A percentile compares a stretch with the other conserved stretches of the same genome.
Conservation (phyloP, 495 filamentous ascomycete species). For the Penicillium chermesinum region DNA sequence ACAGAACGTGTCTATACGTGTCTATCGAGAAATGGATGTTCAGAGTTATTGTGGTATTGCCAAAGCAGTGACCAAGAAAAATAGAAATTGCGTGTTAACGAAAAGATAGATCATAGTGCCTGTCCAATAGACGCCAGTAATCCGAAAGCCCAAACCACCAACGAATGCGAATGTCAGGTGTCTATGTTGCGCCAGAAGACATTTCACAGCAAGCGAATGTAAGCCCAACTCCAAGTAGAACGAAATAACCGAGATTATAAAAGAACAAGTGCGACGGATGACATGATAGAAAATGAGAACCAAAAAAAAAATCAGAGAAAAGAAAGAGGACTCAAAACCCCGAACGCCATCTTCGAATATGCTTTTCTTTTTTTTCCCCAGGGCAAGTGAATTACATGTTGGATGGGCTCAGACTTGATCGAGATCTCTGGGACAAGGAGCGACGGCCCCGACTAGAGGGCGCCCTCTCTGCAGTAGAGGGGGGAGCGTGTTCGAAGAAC, state of each 20-base stretch:
- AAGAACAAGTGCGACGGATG: neutral
- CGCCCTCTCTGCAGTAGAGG: slow-evolving; percentile 25
- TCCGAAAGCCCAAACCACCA: neutral
- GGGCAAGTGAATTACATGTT: slow-evolving; percentile 21
- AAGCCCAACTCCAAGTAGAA: neutral
- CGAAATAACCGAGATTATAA: neutral
- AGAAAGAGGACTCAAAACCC: neutral
- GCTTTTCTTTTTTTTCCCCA: slow-evolving; percentile 6
- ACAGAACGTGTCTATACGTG: too few relatives aligned
- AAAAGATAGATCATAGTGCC: neutral
- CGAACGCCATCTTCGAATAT: slow-evolving; percentile 6
- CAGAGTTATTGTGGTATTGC: too few relatives aligned
- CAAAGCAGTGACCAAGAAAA: neutral
- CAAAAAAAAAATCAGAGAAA: slow-evolving; percentile 1
- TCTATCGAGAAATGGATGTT: neutral
- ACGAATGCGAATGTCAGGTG: neutral
- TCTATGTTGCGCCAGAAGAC: neutral
- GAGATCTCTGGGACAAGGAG: slow-evolving; percentile 37
- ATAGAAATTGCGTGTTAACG: neutral
- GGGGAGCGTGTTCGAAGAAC: slow-evolving; percentile 45
- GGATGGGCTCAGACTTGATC: slow-evolving; percentile 34
- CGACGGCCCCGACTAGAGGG: slow-evolving; percentile 36
- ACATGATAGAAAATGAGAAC: slow-evolving; percentile 2
- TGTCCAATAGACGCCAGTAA: neutral
- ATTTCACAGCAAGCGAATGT: neutral